phyloP scores from a whole-genome alignment of 352 stramenopile species.

The Phytophthora ohioensis region DNA sequence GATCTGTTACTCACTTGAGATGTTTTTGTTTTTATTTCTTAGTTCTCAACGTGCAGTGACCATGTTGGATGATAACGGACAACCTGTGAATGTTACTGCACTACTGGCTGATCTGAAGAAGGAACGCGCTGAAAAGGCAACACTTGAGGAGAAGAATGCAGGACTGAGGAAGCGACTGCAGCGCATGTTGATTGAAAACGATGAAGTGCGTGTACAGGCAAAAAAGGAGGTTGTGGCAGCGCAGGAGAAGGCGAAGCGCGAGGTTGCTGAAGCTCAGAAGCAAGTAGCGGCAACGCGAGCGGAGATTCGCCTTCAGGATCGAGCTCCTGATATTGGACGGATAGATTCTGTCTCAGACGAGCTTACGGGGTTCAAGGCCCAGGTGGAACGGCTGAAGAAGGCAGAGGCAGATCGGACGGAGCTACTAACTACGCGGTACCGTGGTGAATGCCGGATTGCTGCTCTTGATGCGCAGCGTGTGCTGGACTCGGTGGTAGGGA shows the following conservation, averaged over 20 bases:
- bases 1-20: not conserved
- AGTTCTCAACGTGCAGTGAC: slow-evolving; percentile 31
- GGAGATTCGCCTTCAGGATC: slow-evolving; percentile 68
- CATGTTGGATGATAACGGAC: slow-evolving; percentile 33
- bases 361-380: slow-evolving; percentile 44
- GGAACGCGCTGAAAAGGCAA: slow-evolving; percentile 54
- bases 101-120: slow-evolving; percentile 70
- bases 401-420: slow-evolving; percentile 56
- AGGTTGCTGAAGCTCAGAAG: slow-evolving; percentile 58
- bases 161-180: slow-evolving; percentile 74
- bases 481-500: slow-evolving; percentile 51
- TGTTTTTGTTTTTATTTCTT: slow-evolving; percentile 6
- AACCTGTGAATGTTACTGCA: slow-evolving; percentile 54
- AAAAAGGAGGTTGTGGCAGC: slow-evolving; percentile 53
- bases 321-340: slow-evolving; percentile 55
- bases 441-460: slow-evolving; percentile 65
- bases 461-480: slow-evolving; percentile 58
- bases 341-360: slow-evolving; percentile 68
- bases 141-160: slow-evolving; percentile 74
- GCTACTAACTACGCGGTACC: slow-evolving; percentile 57
- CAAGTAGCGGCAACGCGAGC: slow-evolving; percentile 51
- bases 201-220: slow-evolving; percentile 70
- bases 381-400: slow-evolving; percentile 63
- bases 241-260: slow-evolving; percentile 60
- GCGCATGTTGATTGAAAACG: slow-evolving; percentile 82